phyloP scores from a whole-genome alignment of 192 early-diverging fungal genomes.

The Thoreauomyces humboldtii region DNA sequence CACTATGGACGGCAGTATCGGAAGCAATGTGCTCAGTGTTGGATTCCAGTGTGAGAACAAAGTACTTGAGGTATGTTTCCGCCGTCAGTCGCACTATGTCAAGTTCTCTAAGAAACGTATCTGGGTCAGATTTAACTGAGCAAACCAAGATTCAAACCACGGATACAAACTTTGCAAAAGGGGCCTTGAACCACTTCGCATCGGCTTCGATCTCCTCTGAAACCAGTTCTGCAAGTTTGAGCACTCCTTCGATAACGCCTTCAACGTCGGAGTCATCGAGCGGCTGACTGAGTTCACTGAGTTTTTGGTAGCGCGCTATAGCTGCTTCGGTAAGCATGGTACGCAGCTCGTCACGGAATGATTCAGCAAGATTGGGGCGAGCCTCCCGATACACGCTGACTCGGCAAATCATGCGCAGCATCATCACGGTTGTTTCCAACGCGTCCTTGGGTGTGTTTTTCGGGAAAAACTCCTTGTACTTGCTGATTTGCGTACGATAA shows the following conservation, averaged over 20 bases:
- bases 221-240: conserved; percentile 47
- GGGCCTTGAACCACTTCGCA: conserved; percentile 45
- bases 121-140: not conserved
- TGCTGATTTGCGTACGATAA: conserved; percentile 46
- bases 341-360: conserved; percentile 44
- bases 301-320: conserved; percentile 41
- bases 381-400: conserved; percentile 41
- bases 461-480: conserved; percentile 57
- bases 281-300: conserved; percentile 46
- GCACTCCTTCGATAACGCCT: conserved; percentile 46
- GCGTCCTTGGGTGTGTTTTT: conserved; percentile 51
- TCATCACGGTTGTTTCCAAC: conserved; percentile 48
- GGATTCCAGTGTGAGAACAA: conserved; percentile 45
- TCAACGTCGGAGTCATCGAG: conserved; percentile 52
- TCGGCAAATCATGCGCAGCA: conserved; percentile 54
- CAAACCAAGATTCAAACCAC: no score
- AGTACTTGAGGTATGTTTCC: conserved; percentile 47
- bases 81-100: conserved; percentile 51
- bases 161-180: conserved; percentile 36
- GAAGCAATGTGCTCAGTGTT: conserved; percentile 37
- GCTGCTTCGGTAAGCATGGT: conserved; percentile 37
- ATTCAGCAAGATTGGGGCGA: conserved; percentile 41
- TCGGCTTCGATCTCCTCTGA: conserved; percentile 56
- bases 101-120: conserved; percentile 43
- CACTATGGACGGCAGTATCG: conserved; percentile 40